Base-by-base conservation (phyloP, 257 asterid species). In the Solanum sparsipilum region DNA sequence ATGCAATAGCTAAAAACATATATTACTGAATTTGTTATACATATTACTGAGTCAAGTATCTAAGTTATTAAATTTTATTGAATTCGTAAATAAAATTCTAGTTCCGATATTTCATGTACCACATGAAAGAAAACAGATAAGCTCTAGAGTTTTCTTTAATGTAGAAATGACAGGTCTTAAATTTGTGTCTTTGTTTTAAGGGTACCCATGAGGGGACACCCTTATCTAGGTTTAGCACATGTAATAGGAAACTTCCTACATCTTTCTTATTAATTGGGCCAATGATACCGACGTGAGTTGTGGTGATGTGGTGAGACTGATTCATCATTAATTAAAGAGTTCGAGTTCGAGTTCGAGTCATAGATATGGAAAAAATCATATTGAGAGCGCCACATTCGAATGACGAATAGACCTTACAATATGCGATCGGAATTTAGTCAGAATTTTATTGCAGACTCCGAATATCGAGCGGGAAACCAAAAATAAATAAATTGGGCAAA, bases 341-440 rank as follows among this genome's bases (percentile, higher is more conserved):
- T 44, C 1, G 6, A 44, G 52, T 44, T 44, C 0, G 2, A 46
- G 18, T 46, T 44, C 58, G 20, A 46, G 58, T 4, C 1, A 2
- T 52, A 52, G 1, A 0, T 16, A 18, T 52, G 9, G 0, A 52
- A 0, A 52, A 52, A 52, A 52, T 16, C 9, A 16, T 52, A 1
- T 6, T 52, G 9, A 16, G 23, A 52, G 9, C 3, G 9, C 1
- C 1, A 52, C 3, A 0, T 48, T 0, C 21, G 20, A 48, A 15
- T 15, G 58, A 3, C 23, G 1, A 52, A 52, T 52, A 4, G 3
- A 18, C n/a, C 9, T 18, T 52, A 2, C 0, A 1, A 1, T 52
- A 0, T 16, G 7, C 1, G 0, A 52, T 52, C 1, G 5, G 0
- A 0, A 52, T 6, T 52, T 52, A 2, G 0, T 48, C 3, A 0